These are phyloP conservation scores for Xylaria sp. DNA, from an alignment of 2,329 filamentous ascomycete species.

Conservation along the genomic window DNA sequence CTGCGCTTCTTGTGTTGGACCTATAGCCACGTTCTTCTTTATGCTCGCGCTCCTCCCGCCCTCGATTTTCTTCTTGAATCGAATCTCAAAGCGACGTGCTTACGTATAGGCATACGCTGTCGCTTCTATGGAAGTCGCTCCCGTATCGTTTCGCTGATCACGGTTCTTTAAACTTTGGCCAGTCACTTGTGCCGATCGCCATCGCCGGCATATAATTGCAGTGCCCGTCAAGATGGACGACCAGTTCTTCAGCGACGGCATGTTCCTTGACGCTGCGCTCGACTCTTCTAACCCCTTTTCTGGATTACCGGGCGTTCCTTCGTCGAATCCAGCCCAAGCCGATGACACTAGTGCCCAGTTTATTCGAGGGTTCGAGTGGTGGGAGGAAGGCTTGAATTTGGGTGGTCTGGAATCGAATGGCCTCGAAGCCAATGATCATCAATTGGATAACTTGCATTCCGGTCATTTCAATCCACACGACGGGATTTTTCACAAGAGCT, in stretches of 20 bases:
- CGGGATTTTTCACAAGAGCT: constrained; percentile 37
- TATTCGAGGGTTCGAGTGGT: background rate
- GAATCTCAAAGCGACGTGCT: background rate
- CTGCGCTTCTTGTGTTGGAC: background rate
- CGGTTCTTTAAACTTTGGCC: background rate
- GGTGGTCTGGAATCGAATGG: constrained; percentile 22
- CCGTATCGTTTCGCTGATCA: background rate
- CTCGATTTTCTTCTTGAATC: background rate
- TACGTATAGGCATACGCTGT: too few species aligned
- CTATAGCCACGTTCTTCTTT: background rate
- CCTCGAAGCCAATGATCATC: constrained; percentile 30
- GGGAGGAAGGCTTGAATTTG: background rate
- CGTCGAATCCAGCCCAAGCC: constrained; percentile 22
- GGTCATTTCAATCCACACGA: constrained; percentile 40
- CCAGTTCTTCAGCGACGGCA: background rate
- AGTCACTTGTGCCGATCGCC: constrained; percentile 2
- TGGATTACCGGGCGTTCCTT: constrained; percentile 3
- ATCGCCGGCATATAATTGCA: background rate
- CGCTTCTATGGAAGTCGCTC: background rate
- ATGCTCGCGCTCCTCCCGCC: background rate
- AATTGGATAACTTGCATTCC: constrained; percentile 32
- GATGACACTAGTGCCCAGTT: constrained; percentile 35
- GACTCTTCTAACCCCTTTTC: constrained; percentile 13
- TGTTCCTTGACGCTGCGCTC: background rate
- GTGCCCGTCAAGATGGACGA: constrained; percentile 20